phyloP scores from a whole-genome alignment of 805 yeast genomes.

The Debaryomyces hansenii region DNA sequence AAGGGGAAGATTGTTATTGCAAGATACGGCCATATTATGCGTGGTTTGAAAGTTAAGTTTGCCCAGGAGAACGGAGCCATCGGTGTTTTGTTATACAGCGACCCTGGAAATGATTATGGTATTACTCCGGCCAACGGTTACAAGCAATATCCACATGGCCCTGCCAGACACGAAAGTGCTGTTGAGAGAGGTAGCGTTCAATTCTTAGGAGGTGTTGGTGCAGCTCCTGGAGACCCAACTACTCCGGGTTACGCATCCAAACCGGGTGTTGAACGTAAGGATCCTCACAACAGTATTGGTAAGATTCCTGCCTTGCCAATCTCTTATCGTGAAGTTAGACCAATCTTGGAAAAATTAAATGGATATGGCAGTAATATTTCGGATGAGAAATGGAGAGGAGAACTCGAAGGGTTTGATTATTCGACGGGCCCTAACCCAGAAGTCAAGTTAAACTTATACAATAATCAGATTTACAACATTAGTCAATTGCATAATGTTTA shows the following conservation, averaged over 20 bases:
- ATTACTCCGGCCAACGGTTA: constrained; percentile 56
- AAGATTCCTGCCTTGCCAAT: constrained; percentile 45
- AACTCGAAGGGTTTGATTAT: constrained; percentile 39
- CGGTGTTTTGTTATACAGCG: constrained; percentile 58
- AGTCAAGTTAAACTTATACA: constrained; percentile 39
- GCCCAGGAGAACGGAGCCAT: constrained; percentile 64
- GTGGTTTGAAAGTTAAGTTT: constrained; percentile 58
- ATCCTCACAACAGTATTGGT: constrained; percentile 35
- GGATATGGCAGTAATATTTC: constrained; percentile 34
- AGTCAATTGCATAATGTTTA: constrained; percentile 44
- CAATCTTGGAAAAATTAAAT: constrained; percentile 40
- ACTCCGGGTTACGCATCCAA: constrained; percentile 71
- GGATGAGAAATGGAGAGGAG: constrained; percentile 38
- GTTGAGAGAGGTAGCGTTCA: constrained; percentile 64
- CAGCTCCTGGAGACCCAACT: constrained; percentile 74
- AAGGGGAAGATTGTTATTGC: constrained; percentile 60
- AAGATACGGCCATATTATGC: constrained; percentile 50
- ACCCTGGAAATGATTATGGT: constrained; percentile 61
- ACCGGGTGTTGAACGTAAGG: constrained; percentile 34
- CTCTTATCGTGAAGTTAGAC: constrained; percentile 44
- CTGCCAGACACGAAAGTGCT: constrained; percentile 61
- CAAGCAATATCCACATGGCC: constrained; percentile 60
- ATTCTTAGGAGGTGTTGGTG: constrained; percentile 48
- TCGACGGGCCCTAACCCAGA: constrained; percentile 39
- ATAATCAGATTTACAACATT: constrained; percentile 39